Evolutionary conservation across 176 grass and related monocot species (phyloP), one percentile per base, ranked within the genome.

Genomic region (maize (Zea mays)): DNA sequence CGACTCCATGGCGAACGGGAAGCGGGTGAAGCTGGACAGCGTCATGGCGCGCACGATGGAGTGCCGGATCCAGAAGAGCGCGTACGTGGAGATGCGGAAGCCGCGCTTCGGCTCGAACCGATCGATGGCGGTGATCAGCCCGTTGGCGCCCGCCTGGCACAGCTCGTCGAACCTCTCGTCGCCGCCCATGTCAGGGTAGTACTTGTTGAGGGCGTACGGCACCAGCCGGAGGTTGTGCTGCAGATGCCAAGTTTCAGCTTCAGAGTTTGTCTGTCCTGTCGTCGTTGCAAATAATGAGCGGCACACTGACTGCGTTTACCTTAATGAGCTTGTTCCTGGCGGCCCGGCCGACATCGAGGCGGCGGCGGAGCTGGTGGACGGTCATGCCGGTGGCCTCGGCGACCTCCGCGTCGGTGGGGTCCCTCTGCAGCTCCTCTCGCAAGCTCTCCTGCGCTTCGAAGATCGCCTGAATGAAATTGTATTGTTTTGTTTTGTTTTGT

Each of bases 171-270:
- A 97, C 67, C 79, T 79, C 68, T 90, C 86, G 36, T 75, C 85
- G 56, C 17, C 87, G 14, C 87, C 60, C 67, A 92, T 88, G 20
- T 90, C 95, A 0, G 89, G 58, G 50, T 93, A 94, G 74, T 92
- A 90, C 91, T 97, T 97, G 82, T 90, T 94, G 73, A 97, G 84
- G 35, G 80, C 78, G 80, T 88, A 97, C 42, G 93, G 62, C 37
- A 97, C 91, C 36, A 97, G 82, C 48, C 95, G 73, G 17, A 97
- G 83, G 71, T 97, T 97, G 78, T 97, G 95, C 94, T 97, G 87
- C 77, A 85, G 39, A 7, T 35, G 3, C 60, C 35, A 16, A 1
- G 55, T 10, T 61, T 61, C 21, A 61, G 21, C 12, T 61, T 69
- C 40, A 55, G 49, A 65, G 33, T 27, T n/a, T n/a, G n/a, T n/a